Percentiles rank a stretch among this genome's conserved stretches.
Conservation (phyloP, 345 rosid genomes). For the Eucalyptus victrix region DNA sequence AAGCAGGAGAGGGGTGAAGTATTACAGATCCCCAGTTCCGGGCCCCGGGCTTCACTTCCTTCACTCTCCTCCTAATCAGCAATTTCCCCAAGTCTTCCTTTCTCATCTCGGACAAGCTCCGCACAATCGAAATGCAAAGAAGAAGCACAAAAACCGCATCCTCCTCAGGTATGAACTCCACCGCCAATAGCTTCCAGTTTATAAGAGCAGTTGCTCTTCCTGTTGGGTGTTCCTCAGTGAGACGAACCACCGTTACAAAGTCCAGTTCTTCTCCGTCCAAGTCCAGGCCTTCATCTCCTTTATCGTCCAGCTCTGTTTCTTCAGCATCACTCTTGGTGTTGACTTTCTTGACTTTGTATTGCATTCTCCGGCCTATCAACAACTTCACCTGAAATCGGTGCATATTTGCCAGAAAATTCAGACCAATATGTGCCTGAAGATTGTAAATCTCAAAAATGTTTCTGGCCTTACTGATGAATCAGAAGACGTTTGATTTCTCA, state of each 20-base stretch:
- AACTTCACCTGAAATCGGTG: conserved; percentile 28
- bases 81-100: conserved; percentile 60
- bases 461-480: conserved; percentile 29
- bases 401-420: neutral
- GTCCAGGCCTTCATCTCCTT: conserved; percentile 1
- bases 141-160: conserved; percentile 60
- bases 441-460: neutral
- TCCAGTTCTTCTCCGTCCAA: conserved; percentile 12
- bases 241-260: conserved; percentile 53
- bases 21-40: conserved; percentile 80
- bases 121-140: conserved; percentile 48
- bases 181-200: conserved; percentile 65
- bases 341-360: conserved; percentile 15
- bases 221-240: conserved; percentile 37
- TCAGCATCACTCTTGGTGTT: neutral
- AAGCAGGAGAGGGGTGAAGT: conserved; percentile 18
- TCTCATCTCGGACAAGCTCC: conserved; percentile 55
- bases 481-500: conserved; percentile 17
- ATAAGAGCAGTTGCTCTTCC: conserved; percentile 75
- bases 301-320: neutral
- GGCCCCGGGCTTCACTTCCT: conserved; percentile 54
- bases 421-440: neutral
- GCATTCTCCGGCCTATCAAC: conserved; percentile 60
- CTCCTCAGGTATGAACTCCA: conserved; percentile 66
- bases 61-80: conserved; percentile 48